Conservation (phyloP, 129 eudicot genomes). For the Heracleum sosnowskyi region DNA sequence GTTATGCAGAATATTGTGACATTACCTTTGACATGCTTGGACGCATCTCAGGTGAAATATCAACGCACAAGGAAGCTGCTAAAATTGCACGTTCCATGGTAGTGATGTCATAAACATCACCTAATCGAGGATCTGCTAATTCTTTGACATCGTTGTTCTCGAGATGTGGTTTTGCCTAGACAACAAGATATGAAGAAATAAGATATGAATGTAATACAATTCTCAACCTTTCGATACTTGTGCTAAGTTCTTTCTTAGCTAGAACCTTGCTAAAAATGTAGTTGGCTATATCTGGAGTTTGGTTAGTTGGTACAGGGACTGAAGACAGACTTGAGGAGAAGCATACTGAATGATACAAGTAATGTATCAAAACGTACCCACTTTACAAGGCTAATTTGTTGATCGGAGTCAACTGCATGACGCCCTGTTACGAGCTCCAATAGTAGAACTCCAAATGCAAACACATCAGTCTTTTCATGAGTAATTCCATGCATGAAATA, state of each 20-base stretch:
- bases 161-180: constrained; percentile 76
- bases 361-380: constrained; percentile 50
- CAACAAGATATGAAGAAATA: not conserved
- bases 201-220: not conserved
- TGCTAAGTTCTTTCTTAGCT: not conserved
- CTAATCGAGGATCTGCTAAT: constrained; percentile 62
- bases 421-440: constrained; percentile 97
- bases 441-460: constrained; percentile 86
- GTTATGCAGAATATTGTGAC: not conserved
- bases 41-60: constrained; percentile 65
- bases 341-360: not conserved
- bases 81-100: constrained; percentile 64
- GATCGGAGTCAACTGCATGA: constrained; percentile 72
- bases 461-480: constrained; percentile 91
- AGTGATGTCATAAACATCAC: constrained; percentile 32
- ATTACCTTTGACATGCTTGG: constrained; percentile 71
- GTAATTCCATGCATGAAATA: constrained; percentile 97
- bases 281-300: not conserved
- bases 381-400: constrained; percentile 89
- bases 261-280: not conserved
- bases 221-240: not conserved
- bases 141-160: constrained; percentile 47
- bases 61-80: constrained; percentile 72
- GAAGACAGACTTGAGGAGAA: not conserved
- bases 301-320: not conserved